Percentiles rank a stretch among this genome's conserved stretches.
These are phyloP conservation scores for Crithidia expoeki DNA, from an alignment of 208 protist genomes.

Conservation along the genomic window DNA sequence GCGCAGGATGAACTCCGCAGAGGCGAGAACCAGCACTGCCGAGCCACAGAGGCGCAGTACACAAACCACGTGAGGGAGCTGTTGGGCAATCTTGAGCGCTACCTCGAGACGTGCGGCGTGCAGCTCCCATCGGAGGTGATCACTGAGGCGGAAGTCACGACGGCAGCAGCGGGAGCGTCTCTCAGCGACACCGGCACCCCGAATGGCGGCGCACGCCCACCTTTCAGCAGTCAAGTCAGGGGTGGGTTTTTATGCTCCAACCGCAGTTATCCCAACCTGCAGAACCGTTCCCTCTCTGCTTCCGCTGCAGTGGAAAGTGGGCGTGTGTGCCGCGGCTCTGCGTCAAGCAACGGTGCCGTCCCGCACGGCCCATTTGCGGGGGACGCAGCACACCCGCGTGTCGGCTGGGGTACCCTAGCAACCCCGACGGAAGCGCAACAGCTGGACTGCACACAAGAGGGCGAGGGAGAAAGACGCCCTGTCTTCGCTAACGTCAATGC, in stretches of 20 bases:
- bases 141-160: slow-evolving; percentile 8
- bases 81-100: slow-evolving; percentile 34
- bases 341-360: no score
- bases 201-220: not conserved
- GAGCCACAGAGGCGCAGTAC: slow-evolving; percentile 24
- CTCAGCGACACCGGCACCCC: not conserved
- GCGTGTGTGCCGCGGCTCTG: not conserved
- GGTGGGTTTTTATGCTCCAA: not conserved
- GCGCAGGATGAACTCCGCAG: slow-evolving; percentile 28
- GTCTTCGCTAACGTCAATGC: no score
- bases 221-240: not conserved
- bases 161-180: slow-evolving; percentile 4
- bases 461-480: not conserved
- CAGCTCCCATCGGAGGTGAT: slow-evolving; percentile 22
- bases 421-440: slow-evolving; percentile 7
- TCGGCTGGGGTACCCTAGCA: slow-evolving; percentile 3
- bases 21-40: slow-evolving; percentile 30
- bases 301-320: not conserved
- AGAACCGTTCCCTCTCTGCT: not conserved
- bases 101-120: slow-evolving; percentile 38
- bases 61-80: slow-evolving; percentile 31
- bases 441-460: not conserved
- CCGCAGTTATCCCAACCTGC: not conserved
- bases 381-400: not conserved
- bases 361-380: no score